Percentiles rank a stretch among this genome's conserved stretches.
Evolutionary conservation across 2,329 filamentous ascomycete species (phyloP).

Genomic region (Phialophora macrospora): DNA sequence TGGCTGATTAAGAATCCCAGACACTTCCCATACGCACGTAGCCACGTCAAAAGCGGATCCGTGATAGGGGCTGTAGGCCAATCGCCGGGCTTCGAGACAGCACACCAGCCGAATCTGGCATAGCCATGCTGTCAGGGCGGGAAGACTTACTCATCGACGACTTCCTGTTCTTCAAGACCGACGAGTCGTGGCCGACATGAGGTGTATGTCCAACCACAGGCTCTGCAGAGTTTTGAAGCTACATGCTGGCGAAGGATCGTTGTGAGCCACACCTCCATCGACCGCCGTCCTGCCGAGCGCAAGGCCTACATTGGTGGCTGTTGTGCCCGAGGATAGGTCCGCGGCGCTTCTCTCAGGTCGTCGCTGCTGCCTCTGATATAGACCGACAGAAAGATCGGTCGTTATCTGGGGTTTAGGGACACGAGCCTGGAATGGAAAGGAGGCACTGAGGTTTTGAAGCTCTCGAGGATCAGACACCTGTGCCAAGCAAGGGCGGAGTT

Average conservation of each 20-base stretch:
- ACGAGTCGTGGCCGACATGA: background rate
- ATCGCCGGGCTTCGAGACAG: background rate
- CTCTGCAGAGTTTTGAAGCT: background rate
- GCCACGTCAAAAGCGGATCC: background rate
- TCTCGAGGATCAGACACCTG: background rate
- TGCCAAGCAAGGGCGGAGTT: background rate
- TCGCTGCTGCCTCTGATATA: background rate
- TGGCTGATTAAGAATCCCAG: background rate
- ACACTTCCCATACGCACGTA: background rate
- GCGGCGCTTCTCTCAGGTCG: background rate
- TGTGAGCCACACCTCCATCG: background rate
- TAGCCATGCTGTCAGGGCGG: background rate
- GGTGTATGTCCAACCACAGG: background rate
- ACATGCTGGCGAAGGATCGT: background rate
- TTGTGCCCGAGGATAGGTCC: background rate
- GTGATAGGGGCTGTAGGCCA: background rate
- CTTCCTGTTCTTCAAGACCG: background rate
- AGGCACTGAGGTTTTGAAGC: background rate
- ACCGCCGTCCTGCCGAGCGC: background rate
- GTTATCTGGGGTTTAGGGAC: background rate
- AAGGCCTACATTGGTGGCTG: background rate
- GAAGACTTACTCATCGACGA: slow-evolving; percentile 7
- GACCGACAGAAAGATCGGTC: background rate
- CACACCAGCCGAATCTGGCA: background rate
- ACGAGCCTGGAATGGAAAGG: background rate